Conservation (phyloP, 805 yeast genomes). For the Yarrowia yakushimensis region DNA sequence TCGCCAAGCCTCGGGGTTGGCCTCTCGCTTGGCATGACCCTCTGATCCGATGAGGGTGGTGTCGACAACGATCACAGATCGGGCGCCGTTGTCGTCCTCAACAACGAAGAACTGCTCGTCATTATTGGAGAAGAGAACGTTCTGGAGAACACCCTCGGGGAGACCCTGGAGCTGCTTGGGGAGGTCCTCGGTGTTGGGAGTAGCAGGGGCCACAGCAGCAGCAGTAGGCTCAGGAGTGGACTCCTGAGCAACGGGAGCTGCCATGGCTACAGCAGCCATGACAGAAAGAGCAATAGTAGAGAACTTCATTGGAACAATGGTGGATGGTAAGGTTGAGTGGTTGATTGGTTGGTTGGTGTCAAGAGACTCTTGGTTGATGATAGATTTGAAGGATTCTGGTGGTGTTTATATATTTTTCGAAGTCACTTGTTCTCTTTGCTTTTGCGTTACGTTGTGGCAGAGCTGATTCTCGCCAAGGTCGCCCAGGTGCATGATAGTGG, state of each 20-base stretch:
- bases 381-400: neutral
- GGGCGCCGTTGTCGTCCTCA: neutral
- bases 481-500: neutral
- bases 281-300: constrained; percentile 1
- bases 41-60: neutral
- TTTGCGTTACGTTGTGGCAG: neutral
- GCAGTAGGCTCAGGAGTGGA: neutral
- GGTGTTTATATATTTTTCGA: neutral
- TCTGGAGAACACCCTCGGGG: constrained; percentile 8
- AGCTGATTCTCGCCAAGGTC: neutral
- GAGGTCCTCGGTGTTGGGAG: neutral
- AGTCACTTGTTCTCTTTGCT: neutral
- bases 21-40: constrained; percentile 14
- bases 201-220: neutral
- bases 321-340: neutral
- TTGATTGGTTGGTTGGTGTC: neutral
- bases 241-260: neutral
- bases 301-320: neutral
- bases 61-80: neutral
- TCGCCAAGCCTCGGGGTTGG: constrained; percentile 14
- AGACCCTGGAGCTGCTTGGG: constrained; percentile 6
- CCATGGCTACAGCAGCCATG: neutral
- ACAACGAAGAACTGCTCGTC: neutral
- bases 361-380: neutral
- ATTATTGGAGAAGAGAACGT: neutral